Percentiles rank a stretch among this genome's conserved stretches.
Evolutionary conservation across 2,329 filamentous ascomycete genomes (phyloP).

Genomic region (Colletotrichum tropicale): DNA sequence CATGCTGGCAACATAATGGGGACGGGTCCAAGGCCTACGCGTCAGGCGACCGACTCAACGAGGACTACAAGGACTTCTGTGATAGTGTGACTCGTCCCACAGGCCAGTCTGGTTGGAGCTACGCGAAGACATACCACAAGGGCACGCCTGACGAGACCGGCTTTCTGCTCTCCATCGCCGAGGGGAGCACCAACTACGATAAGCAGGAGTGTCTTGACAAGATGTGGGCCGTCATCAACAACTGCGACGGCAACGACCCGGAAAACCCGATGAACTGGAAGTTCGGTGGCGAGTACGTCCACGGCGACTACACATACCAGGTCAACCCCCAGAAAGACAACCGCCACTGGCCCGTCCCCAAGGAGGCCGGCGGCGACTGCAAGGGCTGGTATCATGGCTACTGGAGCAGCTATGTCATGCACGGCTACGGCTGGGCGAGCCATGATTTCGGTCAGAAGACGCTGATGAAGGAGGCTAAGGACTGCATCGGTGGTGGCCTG

Average conservation of each 20-base stretch:
- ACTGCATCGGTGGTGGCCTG: constrained; percentile 23
- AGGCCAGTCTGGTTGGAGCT: constrained; percentile 16
- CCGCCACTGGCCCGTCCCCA: constrained; percentile 27
- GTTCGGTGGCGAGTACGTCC: constrained; percentile 26
- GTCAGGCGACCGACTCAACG: constrained; percentile 23
- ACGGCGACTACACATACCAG: constrained; percentile 28
- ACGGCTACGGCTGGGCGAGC: constrained; percentile 26
- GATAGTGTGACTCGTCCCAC: constrained; percentile 20
- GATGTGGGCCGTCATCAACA: constrained; percentile 27
- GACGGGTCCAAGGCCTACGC: constrained; percentile 26
- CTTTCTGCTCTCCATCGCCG: constrained; percentile 14
- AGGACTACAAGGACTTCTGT: constrained; percentile 32
- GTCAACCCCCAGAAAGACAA: constrained; percentile 21
- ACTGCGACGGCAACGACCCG: constrained; percentile 29
- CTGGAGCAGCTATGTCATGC: constrained; percentile 23
- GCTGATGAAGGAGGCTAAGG: constrained; percentile 20
- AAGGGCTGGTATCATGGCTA: constrained; percentile 24
- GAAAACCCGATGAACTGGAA: constrained; percentile 36
- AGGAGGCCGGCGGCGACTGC: constrained; percentile 24
- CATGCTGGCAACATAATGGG: constrained; percentile 26
- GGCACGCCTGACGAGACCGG: background rate
- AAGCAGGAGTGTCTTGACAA: constrained; percentile 24
- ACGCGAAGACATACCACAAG: background rate
- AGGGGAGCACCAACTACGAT: constrained; percentile 13
- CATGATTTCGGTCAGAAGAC: constrained; percentile 29